These are phyloP conservation scores for Tubosaeta brunneosetosa DNA, from an alignment of 768 basidiomycete species.

Conservation along the genomic window DNA sequence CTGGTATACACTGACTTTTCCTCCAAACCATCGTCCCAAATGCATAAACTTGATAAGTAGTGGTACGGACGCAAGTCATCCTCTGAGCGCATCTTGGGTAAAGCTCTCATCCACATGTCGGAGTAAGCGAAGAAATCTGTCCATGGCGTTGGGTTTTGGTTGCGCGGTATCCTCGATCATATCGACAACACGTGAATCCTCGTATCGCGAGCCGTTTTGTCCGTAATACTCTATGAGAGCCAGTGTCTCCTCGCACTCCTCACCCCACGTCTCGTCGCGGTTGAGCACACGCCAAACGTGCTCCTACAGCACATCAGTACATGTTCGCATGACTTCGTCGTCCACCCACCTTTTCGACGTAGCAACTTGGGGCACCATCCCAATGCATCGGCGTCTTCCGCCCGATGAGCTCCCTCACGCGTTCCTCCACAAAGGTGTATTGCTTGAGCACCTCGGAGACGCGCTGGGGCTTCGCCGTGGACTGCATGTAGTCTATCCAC, in stretches of 20 bases:
- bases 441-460: constrained; percentile 42
- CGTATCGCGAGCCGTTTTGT: constrained; percentile 43
- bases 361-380: constrained; percentile 29
- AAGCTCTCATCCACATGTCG: constrained; percentile 44
- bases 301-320: constrained; percentile 16
- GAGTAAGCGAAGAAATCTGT: constrained; percentile 46
- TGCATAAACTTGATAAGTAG: not conserved
- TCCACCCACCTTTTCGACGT: constrained; percentile 44
- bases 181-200: constrained; percentile 45
- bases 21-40: not conserved
- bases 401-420: constrained; percentile 44
- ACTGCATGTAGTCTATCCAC: constrained; percentile 45
- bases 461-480: constrained; percentile 36
- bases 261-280: constrained; percentile 39
- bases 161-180: constrained; percentile 45
- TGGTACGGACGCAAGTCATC: not conserved
- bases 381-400: constrained; percentile 39
- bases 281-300: constrained; percentile 54
- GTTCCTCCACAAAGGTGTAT: constrained; percentile 49
- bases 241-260: constrained; percentile 48
- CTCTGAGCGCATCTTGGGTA: constrained; percentile 20
- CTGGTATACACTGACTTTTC: constrained; percentile 3
- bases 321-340: not conserved
- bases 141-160: constrained; percentile 44
- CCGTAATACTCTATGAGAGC: constrained; percentile 54